phyloP scores from a whole-genome alignment of 2,329 filamentous ascomycete species.

The Fusarium torreyae region DNA sequence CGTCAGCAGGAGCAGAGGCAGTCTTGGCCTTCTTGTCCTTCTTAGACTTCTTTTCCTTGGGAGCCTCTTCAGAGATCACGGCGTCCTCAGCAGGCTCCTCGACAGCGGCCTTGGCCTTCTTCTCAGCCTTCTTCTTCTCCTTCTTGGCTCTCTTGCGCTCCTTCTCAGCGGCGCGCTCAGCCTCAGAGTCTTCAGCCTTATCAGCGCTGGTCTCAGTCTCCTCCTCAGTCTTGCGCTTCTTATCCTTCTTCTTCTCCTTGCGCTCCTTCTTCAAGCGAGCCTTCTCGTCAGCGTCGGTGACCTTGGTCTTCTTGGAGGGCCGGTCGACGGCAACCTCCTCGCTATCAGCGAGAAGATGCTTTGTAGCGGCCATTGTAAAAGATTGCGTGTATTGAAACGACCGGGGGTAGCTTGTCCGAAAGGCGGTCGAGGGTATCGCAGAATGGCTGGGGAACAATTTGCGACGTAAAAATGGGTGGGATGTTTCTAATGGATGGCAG shows the following conservation, averaged over 20 bases:
- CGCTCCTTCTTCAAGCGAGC: conserved; percentile 58
- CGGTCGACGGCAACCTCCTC: conserved; percentile 51
- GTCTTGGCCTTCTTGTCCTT: conserved; percentile 54
- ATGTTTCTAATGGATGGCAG: conserved; percentile 35
- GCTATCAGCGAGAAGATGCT: conserved; percentile 57
- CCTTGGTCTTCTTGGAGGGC: conserved; percentile 60
- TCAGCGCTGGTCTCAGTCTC: conserved; percentile 46
- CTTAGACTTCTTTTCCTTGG: conserved; percentile 56
- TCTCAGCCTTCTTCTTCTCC: conserved; percentile 48
- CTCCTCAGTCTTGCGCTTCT: conserved; percentile 53
- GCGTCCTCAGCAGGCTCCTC: conserved; percentile 34
- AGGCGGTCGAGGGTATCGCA: conserved; percentile 37
- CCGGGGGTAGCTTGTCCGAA: conserved; percentile 10
- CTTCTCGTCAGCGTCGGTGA: conserved; percentile 53
- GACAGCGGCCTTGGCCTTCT: conserved; percentile 46
- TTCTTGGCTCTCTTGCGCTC: conserved; percentile 53
- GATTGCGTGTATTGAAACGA: conserved; percentile 7
- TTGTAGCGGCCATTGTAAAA: conserved; percentile 59
- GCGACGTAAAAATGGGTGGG: conserved; percentile 44
- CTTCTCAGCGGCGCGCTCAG: conserved; percentile 55
- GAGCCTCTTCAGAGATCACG: conserved; percentile 44
- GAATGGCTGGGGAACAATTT: conserved; percentile 38
- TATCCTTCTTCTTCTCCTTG: conserved; percentile 60
- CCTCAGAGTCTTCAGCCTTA: conserved; percentile 51
- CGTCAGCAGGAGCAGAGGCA: conserved; percentile 31